These are phyloP conservation scores for Steccherinum ochraceum DNA, from an alignment of 768 basidiomycete species.

Conservation along the genomic window DNA sequence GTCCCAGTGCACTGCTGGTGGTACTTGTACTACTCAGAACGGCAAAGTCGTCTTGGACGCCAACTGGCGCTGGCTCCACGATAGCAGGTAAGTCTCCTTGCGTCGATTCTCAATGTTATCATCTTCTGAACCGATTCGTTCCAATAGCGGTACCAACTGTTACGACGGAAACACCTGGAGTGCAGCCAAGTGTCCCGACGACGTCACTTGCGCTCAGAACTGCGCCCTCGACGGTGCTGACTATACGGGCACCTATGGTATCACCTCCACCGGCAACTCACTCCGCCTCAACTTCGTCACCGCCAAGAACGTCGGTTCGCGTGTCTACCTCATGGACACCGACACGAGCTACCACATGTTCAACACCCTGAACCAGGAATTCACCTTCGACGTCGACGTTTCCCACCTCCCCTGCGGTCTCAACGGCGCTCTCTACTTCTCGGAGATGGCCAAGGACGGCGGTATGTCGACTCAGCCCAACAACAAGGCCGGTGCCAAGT, in stretches of 20 bases:
- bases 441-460: conserved; percentile 49
- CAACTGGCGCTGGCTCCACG: conserved; percentile 42
- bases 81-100: too few species aligned
- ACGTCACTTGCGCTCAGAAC: conserved; percentile 33
- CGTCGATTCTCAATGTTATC: too few species aligned
- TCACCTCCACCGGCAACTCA: conserved; percentile 20
- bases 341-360: conserved; percentile 36
- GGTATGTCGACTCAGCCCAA: conserved; percentile 35
- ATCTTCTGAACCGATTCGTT: too few species aligned
- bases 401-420: conserved; percentile 40
- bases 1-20: conserved; percentile 37
- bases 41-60: conserved; percentile 36
- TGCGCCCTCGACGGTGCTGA: conserved; percentile 23
- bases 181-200: conserved; percentile 39
- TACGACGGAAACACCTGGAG: conserved; percentile 52
- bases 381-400: conserved; percentile 36
- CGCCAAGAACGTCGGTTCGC: conserved; percentile 22
- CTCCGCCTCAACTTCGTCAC: conserved; percentile 23
- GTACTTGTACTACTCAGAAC: conserved; percentile 28
- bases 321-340: conserved; percentile 41
- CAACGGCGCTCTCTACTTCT: conserved; percentile 52
- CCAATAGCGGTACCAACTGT: conserved; percentile 27
- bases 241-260: conserved; percentile 23
- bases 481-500: conserved; percentile 51
- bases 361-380: conserved; percentile 44